phyloP scores from a whole-genome alignment of 805 yeast genomes.

The Monosporozyma solicola region DNA sequence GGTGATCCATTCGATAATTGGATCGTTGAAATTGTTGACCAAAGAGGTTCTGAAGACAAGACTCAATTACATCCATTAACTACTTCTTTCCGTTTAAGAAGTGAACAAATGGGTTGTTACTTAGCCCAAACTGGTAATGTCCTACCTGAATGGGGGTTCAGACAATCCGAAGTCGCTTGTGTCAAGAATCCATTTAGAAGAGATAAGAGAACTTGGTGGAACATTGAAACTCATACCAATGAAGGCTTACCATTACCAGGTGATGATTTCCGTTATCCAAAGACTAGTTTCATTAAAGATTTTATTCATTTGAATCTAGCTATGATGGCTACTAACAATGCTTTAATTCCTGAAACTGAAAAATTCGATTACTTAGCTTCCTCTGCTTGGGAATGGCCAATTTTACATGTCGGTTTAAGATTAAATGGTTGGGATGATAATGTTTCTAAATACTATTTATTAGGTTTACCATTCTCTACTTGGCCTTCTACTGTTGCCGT shows the following conservation, averaged over 20 bases:
- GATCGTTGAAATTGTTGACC: slow-evolving; percentile 74
- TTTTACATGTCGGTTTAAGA: slow-evolving; percentile 65
- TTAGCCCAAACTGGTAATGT: slow-evolving; percentile 61
- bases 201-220: slow-evolving; percentile 87
- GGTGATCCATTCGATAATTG: slow-evolving; percentile 86
- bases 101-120: slow-evolving; percentile 60
- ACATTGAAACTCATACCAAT: slow-evolving; percentile 63
- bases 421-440: slow-evolving; percentile 63
- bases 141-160: slow-evolving; percentile 81
- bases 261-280: slow-evolving; percentile 42
- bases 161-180: slow-evolving; percentile 76
- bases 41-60: slow-evolving; percentile 41
- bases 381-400: slow-evolving; percentile 86
- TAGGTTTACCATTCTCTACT: slow-evolving; percentile 73
- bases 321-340: slow-evolving; percentile 90
- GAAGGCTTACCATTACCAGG: slow-evolving; percentile 47
- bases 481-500: slow-evolving; percentile 65
- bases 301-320: slow-evolving; percentile 70
- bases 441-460: slow-evolving; percentile 49
- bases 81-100: slow-evolving; percentile 59
- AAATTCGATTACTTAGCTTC: slow-evolving; percentile 66
- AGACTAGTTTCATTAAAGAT: slow-evolving; percentile 63
- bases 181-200: slow-evolving; percentile 49
- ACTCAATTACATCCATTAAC: slow-evolving; percentile 61
- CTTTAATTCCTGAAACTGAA: slow-evolving; percentile 69